Base-by-base conservation (phyloP, 192 early-diverging fungal genomes). In the Gryganskiella cystojenkinii region DNA sequence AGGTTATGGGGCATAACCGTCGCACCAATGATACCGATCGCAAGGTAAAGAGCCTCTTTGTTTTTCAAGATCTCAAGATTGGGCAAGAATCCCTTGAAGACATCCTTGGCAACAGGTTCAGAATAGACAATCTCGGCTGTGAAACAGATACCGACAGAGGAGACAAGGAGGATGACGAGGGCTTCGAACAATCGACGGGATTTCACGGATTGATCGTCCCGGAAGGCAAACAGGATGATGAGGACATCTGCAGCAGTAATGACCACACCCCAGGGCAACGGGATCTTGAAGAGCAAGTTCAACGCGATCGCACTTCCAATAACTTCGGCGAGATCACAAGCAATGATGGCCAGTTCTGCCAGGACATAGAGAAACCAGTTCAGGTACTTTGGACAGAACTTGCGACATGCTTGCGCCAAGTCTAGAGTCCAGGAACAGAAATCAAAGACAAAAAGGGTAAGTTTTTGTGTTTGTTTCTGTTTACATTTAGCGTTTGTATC, bases 1-100 rank as follows among this genome's bases (percentile, higher is more conserved):
- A 95, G 71, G 59, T 94, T 94, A 71, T 95, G 93, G n/a, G 93
- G 93, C 92, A 94, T 94, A 35, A 93, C 92, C 0, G 93, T 95
- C 4, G 94, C 94, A 25, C 94, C 94, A 70, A 94, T 90, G 54
- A 95, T 95, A 56, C 90, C 92, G 54, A 95, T 90, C 14, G 91
- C 84, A 11, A 95, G 57, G 46, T 91, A 95, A 0, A 95, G 72
- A 28, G 81, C 74, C 2, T 81, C 88, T 0, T 71, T 45, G 30
- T 91, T 72, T 0, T 83, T 89, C 53, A 94, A 85, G 10, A 95
- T 71, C 30, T 80, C 81, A 9, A 64, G 43, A 11, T 70, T 81
- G 0, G 92, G 91, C 44, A 93, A 24, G 44, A 84, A 94, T 0
- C 93, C 94, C 62, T 64, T 76, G 10, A 87, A 50, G 8, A 95